These are phyloP conservation scores for Linnemannia hyalina DNA, from an alignment of 192 early-diverging fungal species.

Conservation along the genomic window DNA sequence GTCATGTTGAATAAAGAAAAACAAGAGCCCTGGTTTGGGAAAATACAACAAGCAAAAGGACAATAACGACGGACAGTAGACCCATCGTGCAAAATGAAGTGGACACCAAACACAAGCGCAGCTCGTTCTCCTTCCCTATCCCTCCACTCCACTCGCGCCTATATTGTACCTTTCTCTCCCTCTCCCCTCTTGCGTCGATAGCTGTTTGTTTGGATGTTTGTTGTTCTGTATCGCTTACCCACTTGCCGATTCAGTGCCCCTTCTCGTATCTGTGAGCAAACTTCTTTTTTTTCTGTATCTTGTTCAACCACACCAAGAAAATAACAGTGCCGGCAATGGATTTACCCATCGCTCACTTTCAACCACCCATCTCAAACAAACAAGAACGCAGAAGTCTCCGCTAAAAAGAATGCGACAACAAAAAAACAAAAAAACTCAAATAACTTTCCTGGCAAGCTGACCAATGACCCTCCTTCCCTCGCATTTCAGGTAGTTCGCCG, in stretches of 20 bases:
- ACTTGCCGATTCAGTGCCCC: not conserved
- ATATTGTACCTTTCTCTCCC: not conserved
- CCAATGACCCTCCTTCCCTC: not conserved
- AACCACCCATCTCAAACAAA: not conserved
- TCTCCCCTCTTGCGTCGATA: too few species aligned
- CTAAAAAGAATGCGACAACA: not conserved
- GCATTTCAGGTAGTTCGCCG: too few species aligned
- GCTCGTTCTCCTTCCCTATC: too few species aligned
- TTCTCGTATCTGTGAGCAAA: not conserved
- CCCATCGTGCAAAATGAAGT: not conserved
- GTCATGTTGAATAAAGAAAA: too few species aligned
- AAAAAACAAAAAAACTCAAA: not conserved
- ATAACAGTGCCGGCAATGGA: conserved; percentile 27
- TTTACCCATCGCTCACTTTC: conserved; percentile 18
- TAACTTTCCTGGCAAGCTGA: not conserved
- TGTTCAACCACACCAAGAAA: not conserved
- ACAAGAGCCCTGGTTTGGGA: not conserved
- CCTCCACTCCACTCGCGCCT: not conserved
- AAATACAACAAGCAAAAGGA: not conserved
- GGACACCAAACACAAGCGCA: not conserved
- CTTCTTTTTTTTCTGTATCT: not conserved
- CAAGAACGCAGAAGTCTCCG: not conserved
- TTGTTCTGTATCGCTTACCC: not conserved
- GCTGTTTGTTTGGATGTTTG: not conserved
- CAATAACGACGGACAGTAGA: too few species aligned